These are phyloP conservation scores for Neurospora crassa DNA, from an alignment of 2,329 filamentous ascomycete genomes.

Conservation along the genomic window DNA sequence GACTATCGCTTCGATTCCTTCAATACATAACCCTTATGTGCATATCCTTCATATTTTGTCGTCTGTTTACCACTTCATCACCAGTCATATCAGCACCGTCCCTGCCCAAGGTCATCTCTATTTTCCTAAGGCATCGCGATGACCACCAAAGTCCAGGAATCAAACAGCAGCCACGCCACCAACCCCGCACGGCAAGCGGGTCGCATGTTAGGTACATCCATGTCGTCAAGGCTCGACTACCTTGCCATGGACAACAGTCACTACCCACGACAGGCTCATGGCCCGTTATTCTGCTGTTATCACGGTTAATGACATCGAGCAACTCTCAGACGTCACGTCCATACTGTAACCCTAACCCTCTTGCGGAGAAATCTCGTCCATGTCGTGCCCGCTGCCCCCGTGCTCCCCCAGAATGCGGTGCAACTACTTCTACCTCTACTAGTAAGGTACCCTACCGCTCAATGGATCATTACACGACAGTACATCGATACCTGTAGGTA, in stretches of 20 bases:
- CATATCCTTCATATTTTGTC: neutral
- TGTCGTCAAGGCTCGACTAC: neutral
- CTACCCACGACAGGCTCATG: neutral
- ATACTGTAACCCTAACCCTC: neutral
- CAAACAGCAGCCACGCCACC: neutral
- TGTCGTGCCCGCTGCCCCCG: neutral
- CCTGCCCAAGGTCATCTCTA: neutral
- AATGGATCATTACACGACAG: neutral
- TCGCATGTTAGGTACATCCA: neutral
- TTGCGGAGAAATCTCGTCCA: neutral
- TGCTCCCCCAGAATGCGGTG: neutral
- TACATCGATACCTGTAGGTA: neutral
- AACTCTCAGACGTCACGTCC: neutral
- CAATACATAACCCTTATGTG: neutral
- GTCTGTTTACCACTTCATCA: neutral
- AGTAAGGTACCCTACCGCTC: no score
- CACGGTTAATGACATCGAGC: neutral
- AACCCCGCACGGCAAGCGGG: neutral
- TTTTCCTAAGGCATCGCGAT: no score
- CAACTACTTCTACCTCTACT: neutral
- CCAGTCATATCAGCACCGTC: neutral
- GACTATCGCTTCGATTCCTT: neutral
- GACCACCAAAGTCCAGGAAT: neutral
- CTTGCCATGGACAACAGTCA: neutral
- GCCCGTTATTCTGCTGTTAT: neutral